phyloP scores from a whole-genome alignment of 1,284 basidiomycete genomes.

The Coniferiporia sulphurascens region DNA sequence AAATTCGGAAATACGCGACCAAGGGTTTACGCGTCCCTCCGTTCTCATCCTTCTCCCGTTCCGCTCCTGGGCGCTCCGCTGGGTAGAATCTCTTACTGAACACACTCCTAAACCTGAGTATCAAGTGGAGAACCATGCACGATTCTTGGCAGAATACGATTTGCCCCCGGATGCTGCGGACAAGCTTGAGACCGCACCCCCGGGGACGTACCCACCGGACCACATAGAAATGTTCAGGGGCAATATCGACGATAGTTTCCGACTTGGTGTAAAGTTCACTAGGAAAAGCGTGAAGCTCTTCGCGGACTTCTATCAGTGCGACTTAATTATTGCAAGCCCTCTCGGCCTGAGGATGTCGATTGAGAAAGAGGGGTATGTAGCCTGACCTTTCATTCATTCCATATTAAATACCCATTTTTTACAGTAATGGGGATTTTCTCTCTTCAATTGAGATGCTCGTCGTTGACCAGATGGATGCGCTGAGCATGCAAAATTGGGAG shows the following conservation, averaged over 20 bases:
- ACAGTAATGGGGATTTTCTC: constrained; percentile 82
- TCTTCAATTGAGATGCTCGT: constrained; percentile 92
- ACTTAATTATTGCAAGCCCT: constrained; percentile 92
- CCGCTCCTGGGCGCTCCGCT: constrained; percentile 82
- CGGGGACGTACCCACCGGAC: constrained; percentile 80
- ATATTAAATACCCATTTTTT: constrained; percentile 4
- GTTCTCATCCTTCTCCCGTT: constrained; percentile 90
- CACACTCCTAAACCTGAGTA: constrained; percentile 62
- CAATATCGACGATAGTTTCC: constrained; percentile 97
- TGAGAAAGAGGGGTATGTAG: constrained; percentile 83
- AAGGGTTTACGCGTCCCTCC: constrained; percentile 96
- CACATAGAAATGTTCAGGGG: constrained; percentile 94
- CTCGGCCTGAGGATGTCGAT: constrained; percentile 88
- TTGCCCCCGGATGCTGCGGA: constrained; percentile 78
- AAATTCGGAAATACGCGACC: constrained; percentile 72
- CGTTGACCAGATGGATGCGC: constrained; percentile 90
- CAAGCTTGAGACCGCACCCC: constrained; percentile 71
- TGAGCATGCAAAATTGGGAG: constrained; percentile 99
- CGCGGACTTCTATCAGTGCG: constrained; percentile 86
- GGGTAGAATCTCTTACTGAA: constrained; percentile 63
- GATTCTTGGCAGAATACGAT: constrained; percentile 81
- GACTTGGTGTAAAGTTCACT: constrained; percentile 90
- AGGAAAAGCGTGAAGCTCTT: constrained; percentile 86
- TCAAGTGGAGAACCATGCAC: constrained; percentile 82
- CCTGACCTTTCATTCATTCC: background rate